Percentiles rank a stretch among this genome's conserved stretches.
phyloP scores from a whole-genome alignment of 2,329 filamentous ascomycete genomes.

The Fusarium sp. region DNA sequence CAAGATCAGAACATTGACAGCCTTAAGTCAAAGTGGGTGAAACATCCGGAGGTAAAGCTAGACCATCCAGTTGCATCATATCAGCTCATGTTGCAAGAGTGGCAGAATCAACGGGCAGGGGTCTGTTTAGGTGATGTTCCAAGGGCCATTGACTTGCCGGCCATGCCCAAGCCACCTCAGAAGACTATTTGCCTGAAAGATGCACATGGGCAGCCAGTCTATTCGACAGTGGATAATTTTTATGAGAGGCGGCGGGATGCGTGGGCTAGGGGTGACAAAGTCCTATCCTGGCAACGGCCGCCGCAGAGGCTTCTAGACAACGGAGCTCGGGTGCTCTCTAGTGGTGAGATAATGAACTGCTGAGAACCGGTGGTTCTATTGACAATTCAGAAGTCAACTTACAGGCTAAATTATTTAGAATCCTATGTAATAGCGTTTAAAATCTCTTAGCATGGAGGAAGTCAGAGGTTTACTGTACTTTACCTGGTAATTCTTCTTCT shows the following conservation, averaged over 20 bases:
- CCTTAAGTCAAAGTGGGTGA: constrained; percentile 39
- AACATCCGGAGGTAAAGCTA: constrained; percentile 51
- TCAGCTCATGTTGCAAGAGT: constrained; percentile 44
- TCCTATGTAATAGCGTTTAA: too few relatives aligned
- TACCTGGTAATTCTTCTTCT: too few relatives aligned
- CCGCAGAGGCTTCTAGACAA: background rate
- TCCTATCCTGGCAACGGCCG: background rate
- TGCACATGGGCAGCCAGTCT: background rate
- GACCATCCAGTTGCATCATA: constrained; percentile 50
- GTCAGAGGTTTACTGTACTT: too few relatives aligned
- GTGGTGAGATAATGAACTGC: background rate
- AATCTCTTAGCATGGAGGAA: too few relatives aligned
- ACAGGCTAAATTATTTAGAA: too few relatives aligned
- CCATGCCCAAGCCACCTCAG: constrained; percentile 24
- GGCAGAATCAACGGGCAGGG: constrained; percentile 28
- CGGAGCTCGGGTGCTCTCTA: background rate
- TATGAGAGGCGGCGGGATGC: background rate
- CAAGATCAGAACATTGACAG: constrained; percentile 43
- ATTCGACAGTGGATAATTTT: background rate
- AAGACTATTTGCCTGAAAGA: background rate
- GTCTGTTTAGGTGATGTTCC: background rate
- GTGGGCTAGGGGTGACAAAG: background rate
- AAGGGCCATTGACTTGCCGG: constrained; percentile 41
- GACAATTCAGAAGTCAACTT: too few relatives aligned
- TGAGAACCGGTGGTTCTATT: background rate